phyloP scores from a whole-genome alignment of 2,329 filamentous ascomycete species.

The Trichophyton equinum region DNA sequence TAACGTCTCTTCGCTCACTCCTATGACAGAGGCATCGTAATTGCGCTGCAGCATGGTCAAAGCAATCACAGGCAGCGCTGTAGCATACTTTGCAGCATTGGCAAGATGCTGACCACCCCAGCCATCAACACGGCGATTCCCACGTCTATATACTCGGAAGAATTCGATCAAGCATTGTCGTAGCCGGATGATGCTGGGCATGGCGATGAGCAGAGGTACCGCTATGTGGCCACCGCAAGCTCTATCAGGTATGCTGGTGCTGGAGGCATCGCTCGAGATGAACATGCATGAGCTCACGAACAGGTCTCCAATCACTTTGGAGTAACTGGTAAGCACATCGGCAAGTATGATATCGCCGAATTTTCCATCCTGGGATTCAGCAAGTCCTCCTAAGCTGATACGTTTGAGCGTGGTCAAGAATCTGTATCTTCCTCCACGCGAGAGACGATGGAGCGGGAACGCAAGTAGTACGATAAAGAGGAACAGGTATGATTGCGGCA shows the following conservation, averaged over 20 bases:
- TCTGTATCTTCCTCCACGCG: slow-evolving; percentile 58
- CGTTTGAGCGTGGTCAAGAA: slow-evolving; percentile 65
- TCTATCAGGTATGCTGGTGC: slow-evolving; percentile 69
- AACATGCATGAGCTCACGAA: slow-evolving; percentile 91
- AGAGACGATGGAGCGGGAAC: slow-evolving; percentile 56
- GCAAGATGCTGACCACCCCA: slow-evolving; percentile 81
- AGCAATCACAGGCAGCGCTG: slow-evolving; percentile 81
- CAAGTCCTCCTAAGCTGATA: slow-evolving; percentile 72
- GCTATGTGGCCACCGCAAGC: slow-evolving; percentile 65
- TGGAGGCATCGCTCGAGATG: slow-evolving; percentile 55
- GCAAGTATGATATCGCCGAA: slow-evolving; percentile 90
- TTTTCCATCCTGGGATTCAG: slow-evolving; percentile 75
- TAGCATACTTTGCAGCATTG: slow-evolving; percentile 92
- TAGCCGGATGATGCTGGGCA: slow-evolving; percentile 75
- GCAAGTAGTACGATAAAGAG: slow-evolving; percentile 59
- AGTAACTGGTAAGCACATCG: slow-evolving; percentile 88
- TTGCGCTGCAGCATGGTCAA: slow-evolving; percentile 62
- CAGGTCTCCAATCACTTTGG: slow-evolving; percentile 79
- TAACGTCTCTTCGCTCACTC: slow-evolving; percentile 43
- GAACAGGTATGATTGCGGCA: slow-evolving; percentile 73
- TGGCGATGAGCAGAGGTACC: slow-evolving; percentile 70
- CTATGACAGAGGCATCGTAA: slow-evolving; percentile 39
- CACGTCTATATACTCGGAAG: slow-evolving; percentile 50
- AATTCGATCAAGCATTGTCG: slow-evolving; percentile 90
- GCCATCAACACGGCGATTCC: slow-evolving; percentile 37